These are phyloP conservation scores for Leptomonas seymouri DNA, from an alignment of 208 protist species.

Conservation along the genomic window DNA sequence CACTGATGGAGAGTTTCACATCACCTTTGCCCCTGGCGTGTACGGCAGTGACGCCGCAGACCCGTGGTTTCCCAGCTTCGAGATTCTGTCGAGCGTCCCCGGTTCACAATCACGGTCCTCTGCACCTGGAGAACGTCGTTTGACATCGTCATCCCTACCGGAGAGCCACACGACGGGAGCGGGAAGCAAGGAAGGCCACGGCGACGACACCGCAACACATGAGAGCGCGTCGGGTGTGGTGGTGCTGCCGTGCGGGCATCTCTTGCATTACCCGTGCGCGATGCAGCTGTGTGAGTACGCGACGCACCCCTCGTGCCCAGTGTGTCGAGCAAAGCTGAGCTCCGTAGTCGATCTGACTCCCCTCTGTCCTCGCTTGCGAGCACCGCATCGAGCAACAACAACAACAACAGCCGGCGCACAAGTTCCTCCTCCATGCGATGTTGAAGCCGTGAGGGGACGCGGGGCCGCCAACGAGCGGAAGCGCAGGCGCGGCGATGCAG, in stretches of 20 bases:
- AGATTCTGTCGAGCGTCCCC: background rate
- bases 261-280: constrained; percentile 74
- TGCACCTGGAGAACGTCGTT: background rate
- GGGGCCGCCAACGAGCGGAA: background rate
- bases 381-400: constrained; percentile 5
- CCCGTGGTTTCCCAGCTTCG: constrained; percentile 21
- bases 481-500: background rate
- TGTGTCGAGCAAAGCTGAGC: constrained; percentile 59
- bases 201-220: background rate
- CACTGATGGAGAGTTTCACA: constrained; percentile 32
- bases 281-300: constrained; percentile 72
- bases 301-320: constrained; percentile 49
- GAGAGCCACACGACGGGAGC: background rate
- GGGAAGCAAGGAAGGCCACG: background rate
- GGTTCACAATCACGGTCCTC: too few species aligned
- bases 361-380: constrained; percentile 46
- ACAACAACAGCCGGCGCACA: background rate
- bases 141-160: background rate
- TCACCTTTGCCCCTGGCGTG: constrained; percentile 51
- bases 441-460: too few species aligned
- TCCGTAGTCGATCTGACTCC: constrained; percentile 36
- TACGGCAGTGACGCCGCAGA: constrained; percentile 23
- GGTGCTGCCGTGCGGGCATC: constrained; percentile 71
- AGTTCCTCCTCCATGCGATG: too few species aligned
- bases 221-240: constrained; percentile 26